Base-by-base conservation (phyloP, 148 eudicot species). In the Camellia sinensis region DNA sequence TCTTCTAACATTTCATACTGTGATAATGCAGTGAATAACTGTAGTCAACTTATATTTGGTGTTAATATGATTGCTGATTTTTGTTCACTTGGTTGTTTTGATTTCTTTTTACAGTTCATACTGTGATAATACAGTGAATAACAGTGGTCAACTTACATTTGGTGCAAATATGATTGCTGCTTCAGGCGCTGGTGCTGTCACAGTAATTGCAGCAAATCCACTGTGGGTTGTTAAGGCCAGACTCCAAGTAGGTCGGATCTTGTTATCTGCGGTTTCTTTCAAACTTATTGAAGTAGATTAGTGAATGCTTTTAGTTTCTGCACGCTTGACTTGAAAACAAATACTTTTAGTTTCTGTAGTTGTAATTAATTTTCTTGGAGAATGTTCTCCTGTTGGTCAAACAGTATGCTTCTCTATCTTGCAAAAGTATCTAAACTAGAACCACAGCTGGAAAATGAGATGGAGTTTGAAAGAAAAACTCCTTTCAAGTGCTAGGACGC, bases 151-250 rank as follows among this genome's bases (percentile, higher is more conserved):
- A 80, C 97, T 95, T 86, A 52, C 97, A 70, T 75, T 95, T 81
- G 93, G 92, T 73, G 90, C 89, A 75, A 93, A 95, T 85, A 91
- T 95, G 95, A 60, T 95, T 57, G 98, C 93, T 80, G 98, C 98
- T 86, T 87, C 97, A 17, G 94, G 95, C 52, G 98, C 98, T 77
- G 98, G 98, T 78, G 98, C 97, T 73, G 92, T 89, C 79, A 95
- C 97, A 61, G 87, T 96, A 71, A 81, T 90, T 72, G 75, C 90
- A 46, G 87, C 97, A 74, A 95, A 95, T 90, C 98, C 98, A 13
- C 82, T 95, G 83, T 95, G 98, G 97, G 98, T 95, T 84, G 98
- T 95, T 73, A 95, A 95, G 93, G 93, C 98, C 76, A 87, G 98
- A 76, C 96, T 95, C 75, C 98, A 95, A 88, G 98, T 95, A 85